Evolutionary conservation across 148 eudicot species (phyloP).

Genomic region (Silene conica): DNA sequence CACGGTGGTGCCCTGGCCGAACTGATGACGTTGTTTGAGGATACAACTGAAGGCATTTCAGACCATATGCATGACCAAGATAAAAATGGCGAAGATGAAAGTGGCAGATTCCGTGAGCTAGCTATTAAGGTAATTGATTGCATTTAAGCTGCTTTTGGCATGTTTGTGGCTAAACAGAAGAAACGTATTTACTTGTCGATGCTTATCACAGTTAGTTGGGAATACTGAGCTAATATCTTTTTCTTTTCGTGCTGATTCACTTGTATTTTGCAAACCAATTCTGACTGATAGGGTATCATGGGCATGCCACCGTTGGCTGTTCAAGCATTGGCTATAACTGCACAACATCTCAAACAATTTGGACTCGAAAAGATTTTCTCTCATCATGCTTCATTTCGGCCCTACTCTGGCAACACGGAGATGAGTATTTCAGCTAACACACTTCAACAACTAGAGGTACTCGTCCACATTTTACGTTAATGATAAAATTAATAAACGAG

Average conservation of each 20-base stretch:
- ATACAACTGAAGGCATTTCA: constrained; percentile 26
- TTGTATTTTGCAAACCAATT: neutral
- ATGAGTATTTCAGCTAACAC: constrained; percentile 93
- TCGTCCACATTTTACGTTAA: constrained; percentile 2
- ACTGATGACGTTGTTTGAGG: constrained; percentile 55
- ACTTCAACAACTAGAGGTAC: constrained; percentile 88
- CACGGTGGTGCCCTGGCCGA: constrained; percentile 80
- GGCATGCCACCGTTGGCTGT: constrained; percentile 70
- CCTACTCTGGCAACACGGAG: constrained; percentile 64
- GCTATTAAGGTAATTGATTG: constrained; percentile 49
- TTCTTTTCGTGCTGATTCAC: neutral
- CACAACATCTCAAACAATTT: constrained; percentile 82
- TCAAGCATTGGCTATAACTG: constrained; percentile 68
- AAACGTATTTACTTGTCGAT: neutral
- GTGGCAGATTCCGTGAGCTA: constrained; percentile 23
- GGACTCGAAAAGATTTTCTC: constrained; percentile 75
- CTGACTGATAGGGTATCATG: constrained; percentile 53
- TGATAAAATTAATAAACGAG: neutral
- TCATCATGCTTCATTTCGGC: constrained; percentile 75
- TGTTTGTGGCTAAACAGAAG: neutral
- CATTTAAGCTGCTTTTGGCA: neutral
- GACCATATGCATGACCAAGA: constrained; percentile 23
- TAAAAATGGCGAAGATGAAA: constrained; percentile 25
- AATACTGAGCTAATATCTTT: neutral
- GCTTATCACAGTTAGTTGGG: neutral